Percentiles rank a stretch among this genome's conserved stretches.
phyloP scores from a whole-genome alignment of 208 protist genomes.

The Trypanosoma grayi region DNA sequence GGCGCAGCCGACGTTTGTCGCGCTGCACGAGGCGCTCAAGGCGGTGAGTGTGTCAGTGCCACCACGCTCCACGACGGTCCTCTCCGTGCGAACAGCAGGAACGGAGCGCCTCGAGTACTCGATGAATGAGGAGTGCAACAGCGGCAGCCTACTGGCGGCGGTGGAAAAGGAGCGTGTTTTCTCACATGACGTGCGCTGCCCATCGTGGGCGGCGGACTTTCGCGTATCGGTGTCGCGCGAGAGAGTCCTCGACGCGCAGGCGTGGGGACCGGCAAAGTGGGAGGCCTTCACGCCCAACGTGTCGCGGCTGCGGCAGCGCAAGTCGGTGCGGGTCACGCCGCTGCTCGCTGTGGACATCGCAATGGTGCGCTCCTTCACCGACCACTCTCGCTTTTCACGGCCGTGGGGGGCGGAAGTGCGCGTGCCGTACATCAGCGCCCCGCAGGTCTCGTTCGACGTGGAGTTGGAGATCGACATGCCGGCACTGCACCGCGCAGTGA shows the following conservation, averaged over 20 bases:
- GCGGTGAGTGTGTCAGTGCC: background rate
- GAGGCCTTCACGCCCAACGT: constrained; percentile 20
- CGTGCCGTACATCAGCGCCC: constrained; percentile 26
- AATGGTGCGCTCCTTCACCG: constrained; percentile 26
- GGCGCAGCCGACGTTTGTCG: constrained; percentile 21
- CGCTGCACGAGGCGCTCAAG: constrained; percentile 15
- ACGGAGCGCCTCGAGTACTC: constrained; percentile 20
- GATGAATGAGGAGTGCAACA: constrained; percentile 25
- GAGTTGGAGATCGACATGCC: constrained; percentile 67
- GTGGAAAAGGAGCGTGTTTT: constrained; percentile 24
- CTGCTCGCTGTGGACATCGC: constrained; percentile 25
- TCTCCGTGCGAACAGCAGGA: constrained; percentile 20
- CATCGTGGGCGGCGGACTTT: constrained; percentile 24
- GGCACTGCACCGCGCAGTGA: constrained; percentile 41
- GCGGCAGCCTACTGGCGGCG: background rate
- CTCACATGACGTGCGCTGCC: constrained; percentile 22
- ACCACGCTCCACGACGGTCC: constrained; percentile 12
- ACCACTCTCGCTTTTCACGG: constrained; percentile 21
- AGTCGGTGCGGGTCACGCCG: constrained; percentile 15
- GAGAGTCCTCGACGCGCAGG: background rate
- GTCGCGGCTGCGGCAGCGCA: constrained; percentile 26
- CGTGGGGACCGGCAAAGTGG: constrained; percentile 9
- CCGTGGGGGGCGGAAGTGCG: constrained; percentile 19
- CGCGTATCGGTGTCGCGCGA: constrained; percentile 21
- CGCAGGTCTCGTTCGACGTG: constrained; percentile 29